A percentile compares a stretch with the other conserved stretches of the same genome.
Conservation (phyloP, 306 rosid species). For the Elaeagnus macrophylla region DNA sequence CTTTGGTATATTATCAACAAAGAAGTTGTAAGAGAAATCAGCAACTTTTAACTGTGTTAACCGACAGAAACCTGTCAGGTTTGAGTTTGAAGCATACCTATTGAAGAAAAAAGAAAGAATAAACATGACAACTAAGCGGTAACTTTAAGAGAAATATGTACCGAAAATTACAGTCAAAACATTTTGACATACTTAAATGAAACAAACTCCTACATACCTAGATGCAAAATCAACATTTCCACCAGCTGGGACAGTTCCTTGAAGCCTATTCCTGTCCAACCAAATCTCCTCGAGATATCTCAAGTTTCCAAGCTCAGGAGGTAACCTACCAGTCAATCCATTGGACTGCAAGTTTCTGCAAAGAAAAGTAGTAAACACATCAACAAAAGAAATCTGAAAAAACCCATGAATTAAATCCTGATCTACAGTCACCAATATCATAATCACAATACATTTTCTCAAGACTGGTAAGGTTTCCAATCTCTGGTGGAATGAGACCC, state of each 20-base stretch:
- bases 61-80: constrained; percentile 61
- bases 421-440: constrained; percentile 7
- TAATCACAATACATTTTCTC: constrained; percentile 55
- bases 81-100: constrained; percentile 57
- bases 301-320: constrained; percentile 61
- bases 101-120: constrained; percentile 15
- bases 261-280: constrained; percentile 77
- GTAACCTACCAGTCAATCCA: constrained; percentile 59
- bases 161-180: neutral
- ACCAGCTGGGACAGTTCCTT: constrained; percentile 60
- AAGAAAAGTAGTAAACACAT: constrained; percentile 22
- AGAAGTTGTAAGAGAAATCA: constrained; percentile 81
- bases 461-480: constrained; percentile 51
- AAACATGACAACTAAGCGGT: neutral
- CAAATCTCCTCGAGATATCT: constrained; percentile 54
- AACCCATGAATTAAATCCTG: constrained; percentile 8
- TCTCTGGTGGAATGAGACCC: constrained; percentile 84
- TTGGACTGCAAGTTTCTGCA: constrained; percentile 78
- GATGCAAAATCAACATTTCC: constrained; percentile 13
- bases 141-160: neutral
- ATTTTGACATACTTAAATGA: neutral
- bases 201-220: constrained; percentile 43
- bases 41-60: constrained; percentile 55
- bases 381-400: constrained; percentile 14
- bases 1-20: constrained; percentile 75